These are phyloP conservation scores for Penicillium griseofulvum DNA, from an alignment of 2,329 filamentous ascomycete genomes.

Conservation along the genomic window DNA sequence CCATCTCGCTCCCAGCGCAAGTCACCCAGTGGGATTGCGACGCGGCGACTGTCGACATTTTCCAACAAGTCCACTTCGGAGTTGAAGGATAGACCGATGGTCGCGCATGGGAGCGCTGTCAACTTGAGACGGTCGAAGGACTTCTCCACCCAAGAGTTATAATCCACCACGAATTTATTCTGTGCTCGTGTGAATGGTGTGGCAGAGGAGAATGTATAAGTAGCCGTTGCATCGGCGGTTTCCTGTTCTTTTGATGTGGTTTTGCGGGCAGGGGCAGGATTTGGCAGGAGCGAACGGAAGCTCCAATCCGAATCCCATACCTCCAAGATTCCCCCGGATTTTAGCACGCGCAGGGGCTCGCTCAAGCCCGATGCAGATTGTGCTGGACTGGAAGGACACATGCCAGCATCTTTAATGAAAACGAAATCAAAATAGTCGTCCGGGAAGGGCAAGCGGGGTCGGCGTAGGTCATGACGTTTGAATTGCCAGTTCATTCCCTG, in stretches of 20 bases:
- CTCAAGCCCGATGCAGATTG: slow-evolving; percentile 60
- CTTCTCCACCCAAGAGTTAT: slow-evolving; percentile 76
- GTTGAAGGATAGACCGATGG: slow-evolving; percentile 72
- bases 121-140: slow-evolving; percentile 71
- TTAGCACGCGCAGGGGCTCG: slow-evolving; percentile 74
- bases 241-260: slow-evolving; percentile 62
- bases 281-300: slow-evolving; percentile 77
- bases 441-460: slow-evolving; percentile 71
- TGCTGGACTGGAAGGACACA: slow-evolving; percentile 59
- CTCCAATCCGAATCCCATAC: slow-evolving; percentile 87
- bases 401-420: slow-evolving; percentile 79
- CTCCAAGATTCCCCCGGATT: slow-evolving; percentile 75
- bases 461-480: slow-evolving; percentile 79
- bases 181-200: slow-evolving; percentile 77
- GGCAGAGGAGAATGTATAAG: slow-evolving; percentile 77
- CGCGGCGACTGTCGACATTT: slow-evolving; percentile 68
- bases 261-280: slow-evolving; percentile 61
- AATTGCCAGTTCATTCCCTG: slow-evolving; percentile 85
- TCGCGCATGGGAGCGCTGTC: slow-evolving; percentile 72
- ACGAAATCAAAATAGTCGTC: slow-evolving; percentile 82
- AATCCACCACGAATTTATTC: slow-evolving; percentile 78
- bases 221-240: slow-evolving; percentile 67
- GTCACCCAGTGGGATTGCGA: slow-evolving; percentile 84
- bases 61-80: slow-evolving; percentile 72
- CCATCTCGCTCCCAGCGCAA: slow-evolving; percentile 79